Percentiles rank a stretch among this genome's conserved stretches.
Conservation (phyloP, 306 rosid species). For the Malus asiatica region DNA sequence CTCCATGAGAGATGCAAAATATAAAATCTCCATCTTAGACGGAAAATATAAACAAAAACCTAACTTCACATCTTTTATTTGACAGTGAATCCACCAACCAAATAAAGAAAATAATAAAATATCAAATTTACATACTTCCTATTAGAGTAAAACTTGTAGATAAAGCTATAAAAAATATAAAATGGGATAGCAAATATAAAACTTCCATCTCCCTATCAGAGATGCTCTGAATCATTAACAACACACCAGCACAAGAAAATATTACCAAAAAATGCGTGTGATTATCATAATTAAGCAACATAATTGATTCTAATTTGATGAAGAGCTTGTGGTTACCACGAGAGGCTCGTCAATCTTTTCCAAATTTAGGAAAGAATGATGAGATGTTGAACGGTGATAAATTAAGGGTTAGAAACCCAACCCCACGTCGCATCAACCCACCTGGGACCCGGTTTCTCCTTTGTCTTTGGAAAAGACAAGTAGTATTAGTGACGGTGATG, state of each 20-base stretch:
- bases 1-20: too few species aligned
- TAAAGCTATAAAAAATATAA: too few species aligned
- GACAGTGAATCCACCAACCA: too few species aligned
- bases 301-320: neutral
- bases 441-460: slow-evolving; percentile 42
- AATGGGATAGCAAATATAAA: too few species aligned
- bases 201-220: too few species aligned
- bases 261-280: neutral
- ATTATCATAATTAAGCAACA: neutral
- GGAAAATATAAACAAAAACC: too few species aligned
- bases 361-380: slow-evolving; percentile 26
- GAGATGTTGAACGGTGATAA: slow-evolving; percentile 9
- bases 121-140: too few species aligned
- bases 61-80: too few species aligned
- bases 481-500: slow-evolving; percentile 21
- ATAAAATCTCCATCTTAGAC: too few species aligned
- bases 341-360: neutral
- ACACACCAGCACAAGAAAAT: neutral
- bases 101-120: too few species aligned
- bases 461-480: slow-evolving; percentile 58
- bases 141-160: too few species aligned
- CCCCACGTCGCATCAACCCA: slow-evolving; percentile 7
- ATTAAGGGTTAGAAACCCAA: slow-evolving; percentile 17
- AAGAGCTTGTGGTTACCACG: neutral
- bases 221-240: too few species aligned